Percentiles rank a stretch among this genome's conserved stretches.
Conservation (phyloP, 2,329 filamentous ascomycete genomes). For the Colletotrichum australisinense region DNA sequence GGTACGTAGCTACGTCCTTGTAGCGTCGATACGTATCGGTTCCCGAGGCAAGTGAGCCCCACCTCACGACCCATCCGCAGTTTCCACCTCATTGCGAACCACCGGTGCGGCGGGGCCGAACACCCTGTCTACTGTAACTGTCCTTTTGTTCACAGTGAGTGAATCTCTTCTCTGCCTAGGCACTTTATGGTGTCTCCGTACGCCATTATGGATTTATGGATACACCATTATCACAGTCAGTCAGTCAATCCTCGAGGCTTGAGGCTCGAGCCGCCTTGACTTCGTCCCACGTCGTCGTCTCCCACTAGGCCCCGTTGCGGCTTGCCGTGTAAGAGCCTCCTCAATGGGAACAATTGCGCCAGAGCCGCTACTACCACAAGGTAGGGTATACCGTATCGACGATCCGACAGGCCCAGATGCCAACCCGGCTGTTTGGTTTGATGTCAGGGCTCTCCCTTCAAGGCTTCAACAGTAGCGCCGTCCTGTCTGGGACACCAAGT, state of each 20-base stretch:
- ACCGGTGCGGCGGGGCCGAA: slow-evolving; percentile 30
- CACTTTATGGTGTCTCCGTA: background rate
- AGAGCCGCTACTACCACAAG: slow-evolving; percentile 3
- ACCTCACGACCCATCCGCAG: background rate
- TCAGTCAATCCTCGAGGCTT: background rate
- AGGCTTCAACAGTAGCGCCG: background rate
- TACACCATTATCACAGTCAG: background rate
- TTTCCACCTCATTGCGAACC: background rate
- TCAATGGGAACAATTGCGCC: slow-evolving; percentile 16
- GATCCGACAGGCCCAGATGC: slow-evolving; percentile 24
- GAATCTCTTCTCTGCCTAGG: background rate
- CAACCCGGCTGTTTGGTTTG: slow-evolving; percentile 46
- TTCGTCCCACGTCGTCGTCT: background rate
- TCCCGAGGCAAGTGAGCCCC: background rate
- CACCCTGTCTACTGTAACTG: slow-evolving; percentile 6
- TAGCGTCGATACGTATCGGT: background rate
- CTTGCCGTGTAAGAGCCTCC: slow-evolving; percentile 27
- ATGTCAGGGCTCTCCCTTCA: slow-evolving; percentile 36
- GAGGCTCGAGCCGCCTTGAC: background rate
- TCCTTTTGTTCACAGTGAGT: background rate
- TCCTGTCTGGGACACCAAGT: background rate
- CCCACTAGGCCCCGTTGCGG: background rate
- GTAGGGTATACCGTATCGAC: background rate
- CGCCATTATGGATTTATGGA: too few species aligned
- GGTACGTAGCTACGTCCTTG: slow-evolving; percentile 2